Percentiles rank a stretch among this genome's conserved stretches.
Conservation (phyloP, 768 basidiomycete genomes). For the Boletus huronensis region DNA sequence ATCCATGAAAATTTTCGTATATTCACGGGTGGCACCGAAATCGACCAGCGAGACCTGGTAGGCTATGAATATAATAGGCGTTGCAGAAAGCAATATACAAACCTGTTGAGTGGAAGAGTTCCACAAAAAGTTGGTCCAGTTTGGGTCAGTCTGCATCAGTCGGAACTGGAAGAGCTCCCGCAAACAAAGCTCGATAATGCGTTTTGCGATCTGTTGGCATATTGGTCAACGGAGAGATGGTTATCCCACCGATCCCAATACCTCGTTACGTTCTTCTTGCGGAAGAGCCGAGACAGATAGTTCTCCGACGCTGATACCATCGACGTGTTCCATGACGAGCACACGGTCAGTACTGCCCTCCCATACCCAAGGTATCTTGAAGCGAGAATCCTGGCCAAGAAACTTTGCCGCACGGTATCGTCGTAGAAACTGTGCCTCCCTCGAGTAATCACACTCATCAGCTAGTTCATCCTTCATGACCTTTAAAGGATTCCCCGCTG, state of each 20-base stretch:
- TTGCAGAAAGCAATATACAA: not conserved
- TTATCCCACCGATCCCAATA: slow-evolving; percentile 31
- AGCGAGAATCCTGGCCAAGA: slow-evolving; percentile 60
- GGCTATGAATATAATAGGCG: not conserved
- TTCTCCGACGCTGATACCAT: slow-evolving; percentile 79
- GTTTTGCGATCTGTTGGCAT: slow-evolving; percentile 66
- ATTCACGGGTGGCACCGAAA: slow-evolving; percentile 92
- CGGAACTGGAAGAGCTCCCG: slow-evolving; percentile 88
- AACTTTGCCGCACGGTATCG: slow-evolving; percentile 50
- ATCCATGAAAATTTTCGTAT: slow-evolving; percentile 83
- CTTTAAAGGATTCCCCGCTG: slow-evolving; percentile 30
- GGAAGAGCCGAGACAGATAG: slow-evolving; percentile 49
- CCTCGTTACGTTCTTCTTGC: slow-evolving; percentile 70
- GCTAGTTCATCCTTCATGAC: slow-evolving; percentile 87
- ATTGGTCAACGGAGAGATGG: not conserved
- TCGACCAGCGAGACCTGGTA: slow-evolving; percentile 82
- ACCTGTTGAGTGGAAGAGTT: slow-evolving; percentile 64
- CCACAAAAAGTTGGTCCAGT: slow-evolving; percentile 98
- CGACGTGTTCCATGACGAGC: slow-evolving; percentile 84
- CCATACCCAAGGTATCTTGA: slow-evolving; percentile 86
- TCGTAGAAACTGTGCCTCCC: slow-evolving; percentile 72
- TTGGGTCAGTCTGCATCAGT: slow-evolving; percentile 97
- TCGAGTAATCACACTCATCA: slow-evolving; percentile 88
- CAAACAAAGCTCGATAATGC: slow-evolving; percentile 82
- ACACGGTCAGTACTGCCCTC: slow-evolving; percentile 77